phyloP scores from a whole-genome alignment of 352 stramenopile species.

The Pythium grandisporangium region DNA sequence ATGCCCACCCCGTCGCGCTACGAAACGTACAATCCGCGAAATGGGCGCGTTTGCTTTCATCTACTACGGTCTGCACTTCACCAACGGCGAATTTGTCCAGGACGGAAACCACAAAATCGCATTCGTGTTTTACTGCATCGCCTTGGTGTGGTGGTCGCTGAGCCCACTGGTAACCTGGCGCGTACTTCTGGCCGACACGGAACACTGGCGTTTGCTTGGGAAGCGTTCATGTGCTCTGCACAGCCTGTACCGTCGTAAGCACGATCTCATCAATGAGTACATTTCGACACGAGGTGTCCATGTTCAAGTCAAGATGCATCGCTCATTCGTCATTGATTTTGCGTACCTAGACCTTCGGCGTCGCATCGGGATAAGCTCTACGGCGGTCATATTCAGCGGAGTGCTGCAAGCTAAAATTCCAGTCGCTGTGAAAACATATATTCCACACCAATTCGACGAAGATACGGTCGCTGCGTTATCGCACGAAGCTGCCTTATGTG shows the following conservation, averaged over 20 bases:
- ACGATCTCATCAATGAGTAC: constrained; percentile 9
- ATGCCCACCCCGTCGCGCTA: constrained; percentile 29
- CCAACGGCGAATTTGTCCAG: constrained; percentile 23
- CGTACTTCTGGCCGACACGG: constrained; percentile 61
- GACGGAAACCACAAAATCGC: no score
- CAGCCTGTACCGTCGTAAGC: constrained; percentile 20
- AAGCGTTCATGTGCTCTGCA: constrained; percentile 43
- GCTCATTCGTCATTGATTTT: constrained; percentile 48
- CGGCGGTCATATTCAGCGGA: constrained; percentile 33
- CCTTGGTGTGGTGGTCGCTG: constrained; percentile 39
- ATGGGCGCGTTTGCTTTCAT: constrained; percentile 41
- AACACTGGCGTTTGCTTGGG: constrained; percentile 58
- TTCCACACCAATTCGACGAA: constrained; percentile 32
- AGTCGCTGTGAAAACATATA: constrained; percentile 57
- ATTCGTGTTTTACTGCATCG: constrained; percentile 23
- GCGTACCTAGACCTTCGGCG: constrained; percentile 27
- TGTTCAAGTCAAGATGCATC: constrained; percentile 34
- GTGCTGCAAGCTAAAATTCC: constrained; percentile 15
- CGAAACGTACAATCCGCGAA: constrained; percentile 34
- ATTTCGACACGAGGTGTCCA: constrained; percentile 30
- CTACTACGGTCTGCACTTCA: constrained; percentile 29
- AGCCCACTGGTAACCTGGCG: constrained; percentile 62
- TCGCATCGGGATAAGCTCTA: constrained; percentile 27
- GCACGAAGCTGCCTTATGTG: constrained; percentile 32
- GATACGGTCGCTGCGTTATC: constrained; percentile 30